Percentiles rank a stretch among this genome's conserved stretches.
These are phyloP conservation scores for Glonium stellatum DNA, from an alignment of 495 filamentous ascomycete species.

Conservation along the genomic window DNA sequence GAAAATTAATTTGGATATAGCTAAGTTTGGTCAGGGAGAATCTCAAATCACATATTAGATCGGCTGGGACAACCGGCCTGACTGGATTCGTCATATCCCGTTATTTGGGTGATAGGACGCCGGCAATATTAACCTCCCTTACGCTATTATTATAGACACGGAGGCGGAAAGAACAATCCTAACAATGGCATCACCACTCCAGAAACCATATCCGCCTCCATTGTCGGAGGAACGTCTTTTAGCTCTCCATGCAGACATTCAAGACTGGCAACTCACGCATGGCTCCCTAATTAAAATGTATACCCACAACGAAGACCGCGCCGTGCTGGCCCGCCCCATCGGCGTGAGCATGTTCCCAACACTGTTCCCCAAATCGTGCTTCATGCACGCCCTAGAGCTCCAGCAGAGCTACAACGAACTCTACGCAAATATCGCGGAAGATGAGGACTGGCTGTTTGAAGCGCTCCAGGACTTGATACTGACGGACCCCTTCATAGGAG, in stretches of 20 bases:
- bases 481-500: conserved; percentile 8
- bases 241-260: conserved; percentile 9
- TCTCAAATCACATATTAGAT: no score
- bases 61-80: no score
- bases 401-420: conserved; percentile 24
- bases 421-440: conserved; percentile 18
- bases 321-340: conserved; percentile 12
- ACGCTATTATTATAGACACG: no score
- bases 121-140: no score
- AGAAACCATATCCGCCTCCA: background rate
- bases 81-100: background rate
- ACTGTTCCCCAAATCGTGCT: conserved; percentile 15
- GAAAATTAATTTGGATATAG: no score
- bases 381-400: conserved; percentile 15
- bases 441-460: conserved; percentile 20
- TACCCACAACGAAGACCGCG: conserved; percentile 3
- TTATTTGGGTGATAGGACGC: background rate
- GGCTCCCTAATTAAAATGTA: conserved; percentile 25
- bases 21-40: no score
- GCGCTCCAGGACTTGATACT: conserved; percentile 10
- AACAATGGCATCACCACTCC: background rate
- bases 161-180: background rate
- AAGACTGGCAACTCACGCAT: conserved; percentile 28
- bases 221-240: background rate
- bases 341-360: conserved; percentile 17